Evolutionary conservation across 805 yeast genomes (phyloP), one percentile per base, ranked within the genome.

Genomic region (Candida orba): DNA sequence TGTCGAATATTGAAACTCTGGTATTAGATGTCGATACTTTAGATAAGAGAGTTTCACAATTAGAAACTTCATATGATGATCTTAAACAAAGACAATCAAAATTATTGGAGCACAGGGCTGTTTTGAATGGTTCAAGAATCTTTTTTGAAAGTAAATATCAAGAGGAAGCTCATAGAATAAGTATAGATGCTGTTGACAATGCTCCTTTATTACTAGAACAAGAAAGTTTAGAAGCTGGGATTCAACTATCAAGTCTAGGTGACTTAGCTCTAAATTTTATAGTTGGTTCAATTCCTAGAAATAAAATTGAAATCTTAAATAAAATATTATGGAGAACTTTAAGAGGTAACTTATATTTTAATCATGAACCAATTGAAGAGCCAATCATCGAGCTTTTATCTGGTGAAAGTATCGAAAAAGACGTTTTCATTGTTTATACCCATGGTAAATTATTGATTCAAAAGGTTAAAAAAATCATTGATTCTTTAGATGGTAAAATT

Each of bases 321-420:
- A 84, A 80, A 55, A 87, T 93, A 44, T 67, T 89, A 39, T 93
- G 96, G 95, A 77, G 99, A 66, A 79, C 88, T 17, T 73, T 91
- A 50, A 79, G 99, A 62, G 99, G 99, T 58, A 93, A 93, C 62
- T 69, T 95, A 51, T 87, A 76, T 57, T 76, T 90, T 62, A 81
- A 81, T 52, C 76, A 84, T 50, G 74, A 76, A 39, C 93, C 85
- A 52, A 78, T 91, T 46, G 75, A 75, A 7, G 85, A 83, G 54
- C 76, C 79, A 18, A 66, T 88, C 41, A 76, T 75, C 56, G 95
- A 87, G 54, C 62, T 75, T 36, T 73, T 78, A 56, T 55, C 79
- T 20, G 76, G 76, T 40, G 71, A 71, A 27, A 67, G 65, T 41
- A 76, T 83, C 10, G 81, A 76, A 50, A 91, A 91, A 62, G 84